phyloP scores from a whole-genome alignment of 108 stramenopile genomes.

The Mayamaea pseudoterrestris region DNA sequence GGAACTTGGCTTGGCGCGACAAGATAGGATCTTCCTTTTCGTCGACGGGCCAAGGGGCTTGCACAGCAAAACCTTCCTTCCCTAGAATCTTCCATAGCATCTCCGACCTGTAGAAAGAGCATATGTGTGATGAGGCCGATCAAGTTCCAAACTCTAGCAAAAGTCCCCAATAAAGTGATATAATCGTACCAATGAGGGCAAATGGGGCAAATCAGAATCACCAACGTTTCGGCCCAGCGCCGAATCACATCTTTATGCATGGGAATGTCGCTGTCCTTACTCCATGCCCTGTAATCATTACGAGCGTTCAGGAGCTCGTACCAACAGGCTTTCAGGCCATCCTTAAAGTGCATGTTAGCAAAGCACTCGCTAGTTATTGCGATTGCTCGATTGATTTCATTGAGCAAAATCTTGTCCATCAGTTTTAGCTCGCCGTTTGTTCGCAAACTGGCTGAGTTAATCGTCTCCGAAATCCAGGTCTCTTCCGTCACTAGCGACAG shows the following conservation, averaged over 20 bases:
- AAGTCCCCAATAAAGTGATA: slow-evolving; percentile 1
- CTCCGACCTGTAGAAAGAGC: slow-evolving; percentile 39
- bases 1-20: slow-evolving; percentile 73
- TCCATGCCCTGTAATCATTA: slow-evolving; percentile 90
- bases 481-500: slow-evolving; percentile 81
- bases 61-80: slow-evolving; percentile 66
- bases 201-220: slow-evolving; percentile 83
- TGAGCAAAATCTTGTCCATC: slow-evolving; percentile 83
- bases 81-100: slow-evolving; percentile 63
- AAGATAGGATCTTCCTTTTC: slow-evolving; percentile 75
- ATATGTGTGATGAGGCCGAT: neutral
- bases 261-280: slow-evolving; percentile 63
- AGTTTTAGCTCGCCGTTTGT: slow-evolving; percentile 49
- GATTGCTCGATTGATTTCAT: slow-evolving; percentile 83
- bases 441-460: slow-evolving; percentile 39
- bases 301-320: slow-evolving; percentile 85
- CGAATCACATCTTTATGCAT: slow-evolving; percentile 74
- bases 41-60: slow-evolving; percentile 79
- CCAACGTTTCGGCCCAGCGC: slow-evolving; percentile 57
- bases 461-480: slow-evolving; percentile 67
- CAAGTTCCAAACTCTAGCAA: neutral
- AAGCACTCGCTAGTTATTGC: slow-evolving; percentile 44
- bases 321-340: slow-evolving; percentile 88
- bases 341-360: slow-evolving; percentile 77
- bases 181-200: slow-evolving; percentile 77